Conservation (phyloP, 2,329 filamentous ascomycete species). For the Triangularia setosa region DNA sequence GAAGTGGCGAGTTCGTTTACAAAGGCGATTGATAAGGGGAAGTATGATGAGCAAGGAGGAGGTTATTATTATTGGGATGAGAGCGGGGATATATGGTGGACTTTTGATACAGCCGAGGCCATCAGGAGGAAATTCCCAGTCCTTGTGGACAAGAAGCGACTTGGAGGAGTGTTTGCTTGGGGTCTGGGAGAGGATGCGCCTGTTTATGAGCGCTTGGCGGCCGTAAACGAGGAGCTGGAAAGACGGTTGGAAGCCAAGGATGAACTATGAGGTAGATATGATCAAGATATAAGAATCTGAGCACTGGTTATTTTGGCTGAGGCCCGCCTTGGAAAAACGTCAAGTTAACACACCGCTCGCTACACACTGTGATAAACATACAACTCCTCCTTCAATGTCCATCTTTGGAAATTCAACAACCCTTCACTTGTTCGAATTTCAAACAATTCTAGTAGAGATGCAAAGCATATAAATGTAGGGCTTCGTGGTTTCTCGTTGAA, state of each 20-base stretch:
- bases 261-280: conserved; percentile 24
- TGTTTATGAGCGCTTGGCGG: conserved; percentile 38
- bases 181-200: conserved; percentile 65
- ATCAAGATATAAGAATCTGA: background rate
- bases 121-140: conserved; percentile 59
- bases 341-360: no score
- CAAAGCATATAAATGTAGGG: no score
- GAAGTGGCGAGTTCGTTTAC: conserved; percentile 56
- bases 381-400: no score
- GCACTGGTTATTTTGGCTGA: background rate
- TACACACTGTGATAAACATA: no score
- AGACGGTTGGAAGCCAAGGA: conserved; percentile 14
- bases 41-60: conserved; percentile 54
- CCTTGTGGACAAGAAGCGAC: conserved; percentile 50
- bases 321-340: no score
- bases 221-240: conserved; percentile 29
- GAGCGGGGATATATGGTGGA: conserved; percentile 62
- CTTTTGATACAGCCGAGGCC: conserved; percentile 62
- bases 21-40: conserved; percentile 48
- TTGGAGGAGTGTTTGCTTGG: conserved; percentile 75
- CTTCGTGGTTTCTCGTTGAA: no score
- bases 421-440: no score
- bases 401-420: no score
- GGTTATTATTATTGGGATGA: conserved; percentile 68
- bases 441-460: no score